Base-by-base conservation (phyloP, 169 alveolate species). In the Cryptosporidium baileyi region DNA sequence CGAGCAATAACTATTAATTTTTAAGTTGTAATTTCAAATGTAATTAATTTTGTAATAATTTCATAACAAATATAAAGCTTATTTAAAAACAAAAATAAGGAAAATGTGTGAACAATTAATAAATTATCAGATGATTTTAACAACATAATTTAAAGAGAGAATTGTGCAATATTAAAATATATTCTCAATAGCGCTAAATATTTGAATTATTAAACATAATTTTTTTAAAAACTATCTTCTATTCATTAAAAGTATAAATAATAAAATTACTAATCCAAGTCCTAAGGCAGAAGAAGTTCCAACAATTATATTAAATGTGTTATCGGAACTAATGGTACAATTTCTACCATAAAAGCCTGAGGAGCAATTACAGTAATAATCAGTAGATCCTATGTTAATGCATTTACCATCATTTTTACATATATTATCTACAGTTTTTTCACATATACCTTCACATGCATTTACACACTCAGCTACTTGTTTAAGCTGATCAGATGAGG, bases 321-420 rank as follows among this genome's bases (percentile, higher is more conserved):
- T 74, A 54, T 74, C 67, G 34, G 85, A 74, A 11, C 52, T 24
- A 26, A 74, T 51, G 15, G 65, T 57, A 36, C 85, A 74, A 24
- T 74, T 74, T 34, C 65, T 57, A 22, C 85, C 85, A 51, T 54
- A 74, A 43, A 22, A 74, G 2, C 85, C 85, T 40, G 32, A 44
- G 15, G 54, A 44, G 9, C 85, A 74, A 28, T 74, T 74, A 36
- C 85, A 74, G 22, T 54, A 54, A 24, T 74, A 74, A 1, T 38
- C 61, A 54, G 44, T 43, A 36, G 28, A 15, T 26, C 85, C 85
- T 22, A 54, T 38, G 24, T 40, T 74, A 74, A 74, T 40, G 22
- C 85, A 74, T 59, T 74, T 60, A 13, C 85, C 85, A 34, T 67
- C 43, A 19, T 74, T 74, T 17, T 74, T 40, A 34, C 85, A 74